Conservation (phyloP, 345 rosid genomes). For the Diplotaxis tenuifolia region DNA sequence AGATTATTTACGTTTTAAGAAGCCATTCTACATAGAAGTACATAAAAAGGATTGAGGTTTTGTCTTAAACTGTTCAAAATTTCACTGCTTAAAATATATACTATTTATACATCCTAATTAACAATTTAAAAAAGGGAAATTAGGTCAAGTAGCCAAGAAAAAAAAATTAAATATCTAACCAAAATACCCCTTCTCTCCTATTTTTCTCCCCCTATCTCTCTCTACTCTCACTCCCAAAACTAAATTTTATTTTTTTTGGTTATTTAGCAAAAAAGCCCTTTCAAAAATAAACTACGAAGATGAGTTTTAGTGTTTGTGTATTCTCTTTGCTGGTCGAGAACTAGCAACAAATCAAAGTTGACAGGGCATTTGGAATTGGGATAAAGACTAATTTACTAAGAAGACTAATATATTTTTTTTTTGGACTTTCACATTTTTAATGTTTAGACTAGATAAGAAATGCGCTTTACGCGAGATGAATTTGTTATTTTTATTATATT, state of each 20-base stretch:
- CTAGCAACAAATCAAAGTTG: not conserved
- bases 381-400: slow-evolving; percentile 8
- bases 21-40: not conserved
- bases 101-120: not conserved
- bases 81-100: not conserved
- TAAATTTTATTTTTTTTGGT: no score
- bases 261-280: no score
- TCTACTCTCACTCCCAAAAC: no score
- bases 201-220: no score
- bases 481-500: no score
- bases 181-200: no score
- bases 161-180: no score
- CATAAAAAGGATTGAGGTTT: not conserved
- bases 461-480: no score
- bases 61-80: not conserved
- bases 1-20: not conserved
- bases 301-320: not conserved
- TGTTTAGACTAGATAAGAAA: no score
- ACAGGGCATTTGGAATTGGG: slow-evolving; percentile 12
- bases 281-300: slow-evolving; percentile 2
- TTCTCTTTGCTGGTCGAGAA: not conserved
- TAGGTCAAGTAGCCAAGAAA: no score
- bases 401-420: not conserved
- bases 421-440: not conserved
- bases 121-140: not conserved